Base-by-base conservation (phyloP, 73 alveolate genomes). In the Uronychia setigera region DNA sequence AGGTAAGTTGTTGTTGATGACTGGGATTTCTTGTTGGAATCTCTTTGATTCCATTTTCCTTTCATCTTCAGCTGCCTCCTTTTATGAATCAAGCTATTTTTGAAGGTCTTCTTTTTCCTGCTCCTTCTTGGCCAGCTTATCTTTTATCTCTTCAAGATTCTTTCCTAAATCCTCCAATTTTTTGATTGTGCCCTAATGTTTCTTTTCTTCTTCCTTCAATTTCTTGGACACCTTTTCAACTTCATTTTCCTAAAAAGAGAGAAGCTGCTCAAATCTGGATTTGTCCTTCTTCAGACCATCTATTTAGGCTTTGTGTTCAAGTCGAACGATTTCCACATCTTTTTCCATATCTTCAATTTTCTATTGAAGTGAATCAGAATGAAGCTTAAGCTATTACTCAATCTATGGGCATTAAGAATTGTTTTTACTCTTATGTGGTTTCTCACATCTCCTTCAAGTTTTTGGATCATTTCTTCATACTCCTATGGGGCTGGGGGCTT, bases 351-450 rank as follows among this genome's bases (percentile, higher is more conserved):
- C 78, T 0, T 86, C 93, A 1, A 59, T 26, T 30, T 80, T 80
- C 32, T 86, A 84, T n/a, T 59, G 59, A 25, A 86, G 74, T 33
- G 33, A 59, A 27, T 86, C 93, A 46, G 78, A 74, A 74, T 86
- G 77, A 34, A 86, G 57, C 60, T 86, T 86, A 26, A 86, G 35
- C 35, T 86, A 88, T 60, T 86, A 86, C 77, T 86, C 93, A 28
- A 75, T 46, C 67, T 46, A 19, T 46, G n/a, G n/a, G n/a, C 19
- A 46, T 46, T 46, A 46, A 46, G 5, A 11, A 11, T 46, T 11
- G n/a, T 5, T 5, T 46, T 46, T 46, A 46, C 29, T 11, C 80
- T 28, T 9, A 86, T 86, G 60, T 80, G 93, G 59, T 27, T 80
- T 32, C 93, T 60, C 1, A 79, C 76, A 27, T 86, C 93, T 9